Evolutionary conservation across 1,284 basidiomycete genomes (phyloP).

Genomic region (Ustilago sp.): DNA sequence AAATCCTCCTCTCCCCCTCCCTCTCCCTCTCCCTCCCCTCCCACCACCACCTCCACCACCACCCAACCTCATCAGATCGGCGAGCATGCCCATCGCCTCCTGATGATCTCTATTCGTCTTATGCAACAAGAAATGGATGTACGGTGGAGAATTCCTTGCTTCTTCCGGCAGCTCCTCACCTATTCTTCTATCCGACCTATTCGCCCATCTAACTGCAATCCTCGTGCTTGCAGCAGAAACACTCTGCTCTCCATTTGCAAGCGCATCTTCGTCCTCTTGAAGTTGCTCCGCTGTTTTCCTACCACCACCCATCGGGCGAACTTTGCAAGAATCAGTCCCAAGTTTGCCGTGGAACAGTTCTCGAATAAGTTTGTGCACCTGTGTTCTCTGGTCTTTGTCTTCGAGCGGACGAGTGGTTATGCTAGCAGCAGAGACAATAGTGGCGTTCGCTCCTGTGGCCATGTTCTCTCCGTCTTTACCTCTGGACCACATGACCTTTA

Average conservation of each 20-base stretch:
- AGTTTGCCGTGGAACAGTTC: constrained; percentile 84
- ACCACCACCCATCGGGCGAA: constrained; percentile 23
- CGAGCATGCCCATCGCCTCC: constrained; percentile 85
- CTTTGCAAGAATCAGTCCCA: constrained; percentile 76
- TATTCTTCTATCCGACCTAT: constrained; percentile 61
- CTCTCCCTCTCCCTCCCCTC: constrained; percentile 30
- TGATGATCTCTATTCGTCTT: constrained; percentile 98
- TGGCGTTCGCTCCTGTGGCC: constrained; percentile 38
- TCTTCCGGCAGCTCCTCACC: constrained; percentile 70
- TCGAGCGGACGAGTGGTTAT: constrained; percentile 77
- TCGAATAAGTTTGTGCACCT: constrained; percentile 83
- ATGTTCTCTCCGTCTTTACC: constrained; percentile 21
- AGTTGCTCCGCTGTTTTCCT: constrained; percentile 11
- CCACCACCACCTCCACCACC: constrained; percentile 39
- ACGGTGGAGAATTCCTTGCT: constrained; percentile 75
- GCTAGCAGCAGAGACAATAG: constrained; percentile 31
- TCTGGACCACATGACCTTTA: constrained; percentile 36
- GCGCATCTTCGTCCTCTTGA: constrained; percentile 40
- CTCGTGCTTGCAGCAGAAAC: constrained; percentile 70
- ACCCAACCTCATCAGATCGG: constrained; percentile 71
- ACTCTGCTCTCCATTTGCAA: constrained; percentile 17
- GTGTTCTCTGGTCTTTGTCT: constrained; percentile 83
- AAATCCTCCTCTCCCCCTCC: constrained; percentile 37
- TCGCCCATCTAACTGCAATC: constrained; percentile 80
- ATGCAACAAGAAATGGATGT: constrained; percentile 95